Evolutionary conservation across 192 early-diverging fungal species (phyloP).

Genomic region (Lunasporangiospora selenospora): DNA sequence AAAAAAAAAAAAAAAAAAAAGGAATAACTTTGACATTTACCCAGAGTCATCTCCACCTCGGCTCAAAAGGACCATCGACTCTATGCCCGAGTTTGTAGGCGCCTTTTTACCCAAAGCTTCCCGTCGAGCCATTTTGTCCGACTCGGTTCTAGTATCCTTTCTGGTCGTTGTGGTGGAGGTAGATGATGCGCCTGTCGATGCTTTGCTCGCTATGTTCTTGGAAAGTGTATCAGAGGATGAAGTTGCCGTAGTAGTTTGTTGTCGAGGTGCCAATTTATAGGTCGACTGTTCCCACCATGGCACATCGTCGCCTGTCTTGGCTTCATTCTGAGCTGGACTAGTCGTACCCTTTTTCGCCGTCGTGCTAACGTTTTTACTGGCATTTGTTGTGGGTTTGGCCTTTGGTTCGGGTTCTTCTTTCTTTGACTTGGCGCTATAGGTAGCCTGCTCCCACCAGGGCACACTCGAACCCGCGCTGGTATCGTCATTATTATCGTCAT

Average conservation of each 20-base stretch:
- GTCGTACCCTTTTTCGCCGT: conserved; percentile 3
- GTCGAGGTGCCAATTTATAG: conserved; percentile 27
- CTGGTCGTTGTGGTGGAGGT: background rate
- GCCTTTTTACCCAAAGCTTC: conserved; percentile 15
- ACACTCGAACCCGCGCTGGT: conserved; percentile 5
- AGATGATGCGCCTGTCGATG: background rate
- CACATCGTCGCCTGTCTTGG: background rate
- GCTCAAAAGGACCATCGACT: conserved; percentile 34
- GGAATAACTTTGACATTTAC: conserved; percentile 12
- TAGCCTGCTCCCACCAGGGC: conserved; percentile 45
- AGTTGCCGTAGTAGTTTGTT: background rate
- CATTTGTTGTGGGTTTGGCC: background rate
- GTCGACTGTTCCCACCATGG: conserved; percentile 49
- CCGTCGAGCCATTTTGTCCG: conserved; percentile 14
- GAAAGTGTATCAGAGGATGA: background rate
- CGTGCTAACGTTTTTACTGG: background rate
- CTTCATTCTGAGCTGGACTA: background rate
- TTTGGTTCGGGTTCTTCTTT: conserved; percentile 6
- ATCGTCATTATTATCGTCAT: conserved; percentile 1
- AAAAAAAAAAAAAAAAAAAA: background rate
- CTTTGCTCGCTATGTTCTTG: background rate
- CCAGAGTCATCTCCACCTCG: conserved; percentile 38
- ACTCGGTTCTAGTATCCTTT: background rate
- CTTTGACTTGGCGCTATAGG: conserved; percentile 25
- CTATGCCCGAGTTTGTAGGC: conserved; percentile 14